phyloP scores from a whole-genome alignment of 108 stramenopile genomes.

The Pseudonitzschia delicatissima region DNA sequence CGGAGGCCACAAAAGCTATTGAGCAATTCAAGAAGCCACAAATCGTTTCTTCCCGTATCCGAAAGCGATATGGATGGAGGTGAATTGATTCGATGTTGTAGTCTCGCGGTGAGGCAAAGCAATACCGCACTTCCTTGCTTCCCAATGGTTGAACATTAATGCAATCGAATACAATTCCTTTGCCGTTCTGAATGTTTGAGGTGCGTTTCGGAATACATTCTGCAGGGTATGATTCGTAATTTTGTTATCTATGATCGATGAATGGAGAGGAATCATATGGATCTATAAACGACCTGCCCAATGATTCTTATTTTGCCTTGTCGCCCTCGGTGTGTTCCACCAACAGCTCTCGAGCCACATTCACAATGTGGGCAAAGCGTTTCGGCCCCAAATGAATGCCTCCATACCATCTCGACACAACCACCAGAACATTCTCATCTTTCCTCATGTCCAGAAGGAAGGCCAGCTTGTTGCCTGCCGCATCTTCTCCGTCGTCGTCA shows the following conservation, averaged over 20 bases:
- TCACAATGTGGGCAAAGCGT: slow-evolving; percentile 86
- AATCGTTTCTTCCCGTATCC: no score
- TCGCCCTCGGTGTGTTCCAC: slow-evolving; percentile 22
- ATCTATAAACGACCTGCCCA: no score
- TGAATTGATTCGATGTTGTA: no score
- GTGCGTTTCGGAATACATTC: neutral
- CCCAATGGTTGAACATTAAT: neutral
- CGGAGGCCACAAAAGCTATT: no score
- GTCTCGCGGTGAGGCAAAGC: neutral
- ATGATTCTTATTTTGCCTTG: neutral
- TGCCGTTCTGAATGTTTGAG: neutral
- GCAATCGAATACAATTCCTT: neutral
- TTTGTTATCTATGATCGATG: neutral
- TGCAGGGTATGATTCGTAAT: no score
- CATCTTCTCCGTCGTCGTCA: slow-evolving; percentile 94
- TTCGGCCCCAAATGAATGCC: slow-evolving; percentile 85
- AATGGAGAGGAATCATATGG: no score
- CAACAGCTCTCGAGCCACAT: slow-evolving; percentile 57
- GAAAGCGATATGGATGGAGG: no score
- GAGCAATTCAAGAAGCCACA: no score
- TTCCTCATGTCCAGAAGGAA: slow-evolving; percentile 69
- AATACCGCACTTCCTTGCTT: neutral
- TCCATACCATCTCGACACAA: slow-evolving; percentile 89
- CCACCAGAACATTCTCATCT: slow-evolving; percentile 78
- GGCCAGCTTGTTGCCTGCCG: slow-evolving; percentile 75